Base-by-base conservation (phyloP, 1,284 basidiomycete species). In the Cryptococcus deneoformans region DNA sequence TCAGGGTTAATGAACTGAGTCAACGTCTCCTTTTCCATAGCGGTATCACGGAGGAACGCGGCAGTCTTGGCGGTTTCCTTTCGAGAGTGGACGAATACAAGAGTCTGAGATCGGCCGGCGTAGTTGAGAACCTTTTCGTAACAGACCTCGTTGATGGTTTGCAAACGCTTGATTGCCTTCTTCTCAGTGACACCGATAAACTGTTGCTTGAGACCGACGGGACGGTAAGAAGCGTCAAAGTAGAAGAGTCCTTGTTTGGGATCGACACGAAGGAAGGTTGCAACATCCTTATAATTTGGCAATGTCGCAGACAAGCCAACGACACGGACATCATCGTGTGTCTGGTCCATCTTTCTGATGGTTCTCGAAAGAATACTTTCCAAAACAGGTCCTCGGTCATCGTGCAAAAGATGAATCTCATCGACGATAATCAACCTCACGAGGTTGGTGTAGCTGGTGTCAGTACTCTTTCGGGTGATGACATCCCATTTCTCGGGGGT, bases 401-500 rank as follows among this genome's bases (percentile, higher is more conserved):
- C 96, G 75, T 99, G 96, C 20, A 99, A 81, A 52, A 99, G 79
- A 73, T 99, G 96, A 70, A 99, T 99, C 76, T 99, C 96, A 75
- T 99, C 96, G 65, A 99, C 90, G 76, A 99, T 98, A 78, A 99
- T 86, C 54, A 99, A 85, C 14, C 93, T 86, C 12, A 99, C 95
- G 52, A 99, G 86, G 73, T 97, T 99, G 55, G 94, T 98, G 78
- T 98, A 99, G 63, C 88, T 90, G 16, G 92, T 94, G 70, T 99
- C 96, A 6, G 93, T 95, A 66, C 88, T 91, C 81, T 99, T 99
- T 64, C 96, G 89, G 35, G 93, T 98, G 76, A 99, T 96, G 67
- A 98, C 94, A 70, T 99, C 96, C 92, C 93, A 99, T 78, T 99
- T 99, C 79, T 99, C 96, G 0, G 96, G 96, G 0, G 96, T 99